Percentiles rank a stretch among this genome's conserved stretches.
Evolutionary conservation across 2,329 filamentous ascomycete species (phyloP).

Genomic region (Calonectria leucothoes): DNA sequence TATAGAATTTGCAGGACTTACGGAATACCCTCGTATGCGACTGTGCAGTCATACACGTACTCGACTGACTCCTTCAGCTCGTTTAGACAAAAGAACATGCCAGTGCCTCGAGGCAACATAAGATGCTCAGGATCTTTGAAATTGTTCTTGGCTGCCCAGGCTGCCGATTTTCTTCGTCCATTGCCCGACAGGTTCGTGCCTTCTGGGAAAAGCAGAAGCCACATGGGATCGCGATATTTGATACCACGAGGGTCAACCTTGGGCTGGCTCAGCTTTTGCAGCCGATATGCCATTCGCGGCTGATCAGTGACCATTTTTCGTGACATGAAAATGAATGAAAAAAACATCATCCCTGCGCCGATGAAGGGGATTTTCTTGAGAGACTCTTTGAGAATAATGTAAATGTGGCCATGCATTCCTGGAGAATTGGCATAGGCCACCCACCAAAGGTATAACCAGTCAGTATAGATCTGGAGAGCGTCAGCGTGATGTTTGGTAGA

Average conservation of each 20-base stretch:
- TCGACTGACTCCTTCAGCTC: conserved; percentile 81
- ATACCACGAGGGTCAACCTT: conserved; percentile 65
- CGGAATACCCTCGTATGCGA: conserved; percentile 95
- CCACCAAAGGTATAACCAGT: conserved; percentile 96
- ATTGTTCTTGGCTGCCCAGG: conserved; percentile 82
- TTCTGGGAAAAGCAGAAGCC: conserved; percentile 89
- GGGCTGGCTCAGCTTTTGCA: conserved; percentile 74
- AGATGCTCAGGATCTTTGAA: conserved; percentile 79
- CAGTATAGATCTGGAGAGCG: conserved; percentile 76
- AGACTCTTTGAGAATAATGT: conserved; percentile 91
- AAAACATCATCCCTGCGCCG: conserved; percentile 85
- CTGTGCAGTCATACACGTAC: conserved; percentile 92
- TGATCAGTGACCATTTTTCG: conserved; percentile 87
- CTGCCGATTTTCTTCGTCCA: conserved; percentile 75
- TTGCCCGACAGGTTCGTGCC: conserved; percentile 84
- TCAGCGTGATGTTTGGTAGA: conserved; percentile 35
- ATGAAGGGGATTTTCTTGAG: conserved; percentile 84
- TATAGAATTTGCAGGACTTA: conserved; percentile 62
- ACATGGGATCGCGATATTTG: conserved; percentile 81
- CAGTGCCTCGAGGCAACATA: conserved; percentile 83
- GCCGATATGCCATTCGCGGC: conserved; percentile 77
- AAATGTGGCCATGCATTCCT: conserved; percentile 85
- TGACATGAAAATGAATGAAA: conserved; percentile 92
- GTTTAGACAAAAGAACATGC: conserved; percentile 81
- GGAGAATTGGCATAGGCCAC: conserved; percentile 83